Evolutionary conservation across 768 basidiomycete genomes (phyloP).

Genomic region (Sistotremastrum suecicum): DNA sequence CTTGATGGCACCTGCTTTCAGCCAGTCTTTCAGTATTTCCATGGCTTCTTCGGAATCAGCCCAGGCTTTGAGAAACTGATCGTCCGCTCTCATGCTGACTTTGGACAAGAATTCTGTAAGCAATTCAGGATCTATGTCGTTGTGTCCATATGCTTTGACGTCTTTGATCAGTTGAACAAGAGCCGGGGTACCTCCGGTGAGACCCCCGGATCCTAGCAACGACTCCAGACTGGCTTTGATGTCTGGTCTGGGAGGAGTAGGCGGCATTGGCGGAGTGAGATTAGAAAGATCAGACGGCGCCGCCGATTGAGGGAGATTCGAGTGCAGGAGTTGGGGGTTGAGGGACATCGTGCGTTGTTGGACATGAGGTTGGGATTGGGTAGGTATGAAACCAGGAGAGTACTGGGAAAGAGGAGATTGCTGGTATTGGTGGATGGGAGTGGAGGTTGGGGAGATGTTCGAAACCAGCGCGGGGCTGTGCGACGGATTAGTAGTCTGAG

Average conservation of each 20-base stretch:
- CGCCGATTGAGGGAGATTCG: conserved; percentile 6
- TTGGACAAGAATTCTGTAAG: conserved; percentile 67
- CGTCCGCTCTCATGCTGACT: conserved; percentile 72
- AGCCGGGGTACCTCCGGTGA: too few species aligned
- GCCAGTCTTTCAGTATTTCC: conserved; percentile 71
- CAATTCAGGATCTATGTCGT: conserved; percentile 48
- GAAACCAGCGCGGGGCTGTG: conserved; percentile 40
- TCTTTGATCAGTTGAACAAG: conserved; percentile 1
- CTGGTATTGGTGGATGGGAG: conserved; percentile 18
- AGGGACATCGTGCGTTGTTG: not conserved
- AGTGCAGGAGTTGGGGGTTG: conserved; percentile 20
- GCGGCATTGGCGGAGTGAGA: too few species aligned
- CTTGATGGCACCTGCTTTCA: conserved; percentile 51
- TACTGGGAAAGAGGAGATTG: conserved; percentile 20
- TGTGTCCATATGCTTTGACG: conserved; percentile 44
- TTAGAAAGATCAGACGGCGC: too few species aligned
- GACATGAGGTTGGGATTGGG: conserved; percentile 20
- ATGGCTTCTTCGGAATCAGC: conserved; percentile 61
- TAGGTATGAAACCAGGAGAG: conserved; percentile 21
- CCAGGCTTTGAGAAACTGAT: conserved; percentile 82
- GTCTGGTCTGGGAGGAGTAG: too few species aligned
- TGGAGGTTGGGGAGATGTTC: conserved; percentile 19
- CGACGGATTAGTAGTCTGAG: conserved; percentile 6
- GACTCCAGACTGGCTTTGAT: too few species aligned
- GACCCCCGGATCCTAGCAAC: too few species aligned